A percentile compares a stretch with the other conserved stretches of the same genome.
Conservation (phyloP, 495 filamentous ascomycete genomes). For the Penicillium alfredii region DNA sequence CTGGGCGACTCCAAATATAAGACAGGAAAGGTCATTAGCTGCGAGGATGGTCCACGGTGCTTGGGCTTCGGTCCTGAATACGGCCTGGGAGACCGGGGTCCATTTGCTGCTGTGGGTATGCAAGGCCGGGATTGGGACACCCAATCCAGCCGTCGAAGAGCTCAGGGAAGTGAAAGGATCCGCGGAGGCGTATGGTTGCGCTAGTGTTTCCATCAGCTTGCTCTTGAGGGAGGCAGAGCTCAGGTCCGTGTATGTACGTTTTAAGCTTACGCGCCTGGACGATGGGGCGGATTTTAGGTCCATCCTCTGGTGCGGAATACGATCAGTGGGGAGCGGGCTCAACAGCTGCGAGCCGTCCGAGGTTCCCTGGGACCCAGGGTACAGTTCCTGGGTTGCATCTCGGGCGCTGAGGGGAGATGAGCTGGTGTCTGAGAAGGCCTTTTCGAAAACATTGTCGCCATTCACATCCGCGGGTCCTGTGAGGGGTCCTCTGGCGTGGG, state of each 20-base stretch:
- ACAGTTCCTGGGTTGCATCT: slow-evolving; percentile 14
- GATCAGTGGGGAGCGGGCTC: slow-evolving; percentile 29
- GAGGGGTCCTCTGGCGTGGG: slow-evolving; percentile 52
- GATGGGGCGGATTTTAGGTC: slow-evolving; percentile 33
- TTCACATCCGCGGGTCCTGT: slow-evolving; percentile 69
- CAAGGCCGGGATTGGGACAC: slow-evolving; percentile 45
- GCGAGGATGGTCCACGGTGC: slow-evolving; percentile 92
- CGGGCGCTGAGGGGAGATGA: slow-evolving; percentile 16
- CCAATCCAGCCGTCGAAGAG: slow-evolving; percentile 30
- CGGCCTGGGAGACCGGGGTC: slow-evolving; percentile 87
- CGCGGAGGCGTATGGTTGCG: slow-evolving; percentile 65
- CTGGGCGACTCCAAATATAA: slow-evolving; percentile 92
- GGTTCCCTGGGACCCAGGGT: slow-evolving; percentile 11
- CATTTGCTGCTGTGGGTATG: slow-evolving; percentile 86
- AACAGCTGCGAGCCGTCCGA: slow-evolving; percentile 23
- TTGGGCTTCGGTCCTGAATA: slow-evolving; percentile 86
- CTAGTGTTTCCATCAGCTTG: slow-evolving; percentile 82
- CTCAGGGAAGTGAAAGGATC: slow-evolving; percentile 44
- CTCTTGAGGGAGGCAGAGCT: slow-evolving; percentile 63
- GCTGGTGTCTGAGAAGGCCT: slow-evolving; percentile 53
- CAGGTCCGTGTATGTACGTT: slow-evolving; percentile 82
- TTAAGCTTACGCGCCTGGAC: slow-evolving; percentile 66
- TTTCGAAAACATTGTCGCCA: slow-evolving; percentile 74
- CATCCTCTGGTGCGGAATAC: slow-evolving; percentile 27
- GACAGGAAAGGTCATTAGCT: slow-evolving; percentile 94